These are phyloP conservation scores for Talaromyces funiculosus DNA, from an alignment of 2,329 filamentous ascomycete genomes.

Conservation along the genomic window DNA sequence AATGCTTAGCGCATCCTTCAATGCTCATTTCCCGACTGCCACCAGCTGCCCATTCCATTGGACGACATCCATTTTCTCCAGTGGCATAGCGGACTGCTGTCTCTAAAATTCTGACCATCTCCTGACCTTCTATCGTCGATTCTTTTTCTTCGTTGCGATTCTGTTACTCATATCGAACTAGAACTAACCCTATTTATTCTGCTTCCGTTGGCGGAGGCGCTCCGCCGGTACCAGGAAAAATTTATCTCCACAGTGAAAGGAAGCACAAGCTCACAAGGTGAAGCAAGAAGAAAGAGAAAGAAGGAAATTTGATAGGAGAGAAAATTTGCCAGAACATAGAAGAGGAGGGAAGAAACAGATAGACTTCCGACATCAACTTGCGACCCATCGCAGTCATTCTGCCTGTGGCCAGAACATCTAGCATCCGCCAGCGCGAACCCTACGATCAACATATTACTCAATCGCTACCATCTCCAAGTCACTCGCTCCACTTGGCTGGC, in stretches of 20 bases:
- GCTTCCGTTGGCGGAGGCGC: conserved; percentile 1
- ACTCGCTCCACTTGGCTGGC: conserved; percentile 5
- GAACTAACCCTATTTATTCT: conserved; percentile 9
- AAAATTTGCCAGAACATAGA: neutral
- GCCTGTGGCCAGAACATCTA: neutral
- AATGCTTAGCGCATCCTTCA: conserved; percentile 2
- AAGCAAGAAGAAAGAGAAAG: too few relatives aligned
- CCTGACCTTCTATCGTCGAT: neutral
- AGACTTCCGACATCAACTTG: neutral
- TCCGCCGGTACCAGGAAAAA: conserved; percentile 8
- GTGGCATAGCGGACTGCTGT: neutral
- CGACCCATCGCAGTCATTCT: neutral
- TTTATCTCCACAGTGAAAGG: neutral
- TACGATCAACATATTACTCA: neutral
- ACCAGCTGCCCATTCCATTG: neutral
- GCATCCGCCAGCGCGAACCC: neutral
- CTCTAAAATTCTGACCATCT: neutral
- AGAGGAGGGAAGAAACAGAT: neutral
- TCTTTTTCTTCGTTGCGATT: neutral
- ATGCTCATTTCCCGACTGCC: neutral
- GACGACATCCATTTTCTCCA: neutral
- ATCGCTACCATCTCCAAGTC: neutral
- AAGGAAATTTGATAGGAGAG: neutral
- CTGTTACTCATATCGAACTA: neutral
- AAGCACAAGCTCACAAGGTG: too few relatives aligned